phyloP scores from a whole-genome alignment of 768 basidiomycete species.

The Suillus decipiens region DNA sequence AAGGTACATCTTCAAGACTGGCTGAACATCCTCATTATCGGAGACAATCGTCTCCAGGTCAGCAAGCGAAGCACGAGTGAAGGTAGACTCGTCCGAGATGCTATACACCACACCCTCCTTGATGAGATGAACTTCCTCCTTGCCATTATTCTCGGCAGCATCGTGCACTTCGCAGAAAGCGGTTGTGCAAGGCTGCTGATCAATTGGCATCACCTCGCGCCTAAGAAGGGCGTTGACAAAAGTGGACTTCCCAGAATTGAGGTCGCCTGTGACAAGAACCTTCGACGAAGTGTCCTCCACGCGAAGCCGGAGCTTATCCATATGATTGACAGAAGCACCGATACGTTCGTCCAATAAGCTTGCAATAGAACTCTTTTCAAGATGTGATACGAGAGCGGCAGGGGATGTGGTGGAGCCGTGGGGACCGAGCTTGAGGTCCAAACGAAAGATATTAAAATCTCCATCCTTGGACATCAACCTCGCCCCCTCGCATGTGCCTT shows the following conservation, averaged over 20 bases:
- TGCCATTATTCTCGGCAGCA: constrained; percentile 74
- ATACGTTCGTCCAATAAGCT: constrained; percentile 89
- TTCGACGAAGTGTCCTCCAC: constrained; percentile 92
- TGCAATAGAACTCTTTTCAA: constrained; percentile 92
- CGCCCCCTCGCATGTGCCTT: constrained; percentile 29
- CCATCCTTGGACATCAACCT: constrained; percentile 43
- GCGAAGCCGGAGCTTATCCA: constrained; percentile 82
- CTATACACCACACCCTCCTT: constrained; percentile 71
- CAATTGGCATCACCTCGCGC: constrained; percentile 91
- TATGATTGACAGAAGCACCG: constrained; percentile 67
- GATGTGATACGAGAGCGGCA: constrained; percentile 79
- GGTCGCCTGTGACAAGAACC: constrained; percentile 95
- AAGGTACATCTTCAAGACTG: constrained; percentile 85
- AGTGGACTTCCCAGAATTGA: constrained; percentile 98
- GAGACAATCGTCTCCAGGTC: constrained; percentile 81
- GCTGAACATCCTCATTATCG: constrained; percentile 54
- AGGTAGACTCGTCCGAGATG: constrained; percentile 73
- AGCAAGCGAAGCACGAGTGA: constrained; percentile 60
- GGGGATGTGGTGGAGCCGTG: constrained; percentile 62
- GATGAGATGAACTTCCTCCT: constrained; percentile 85
- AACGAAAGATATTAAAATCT: constrained; percentile 85
- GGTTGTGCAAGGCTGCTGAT: constrained; percentile 97
- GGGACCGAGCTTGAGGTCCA: constrained; percentile 90
- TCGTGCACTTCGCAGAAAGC: constrained; percentile 97
- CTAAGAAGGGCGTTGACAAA: constrained; percentile 95